Conservation (phyloP, 2,329 filamentous ascomycete genomes). For the Chalara sp. region DNA sequence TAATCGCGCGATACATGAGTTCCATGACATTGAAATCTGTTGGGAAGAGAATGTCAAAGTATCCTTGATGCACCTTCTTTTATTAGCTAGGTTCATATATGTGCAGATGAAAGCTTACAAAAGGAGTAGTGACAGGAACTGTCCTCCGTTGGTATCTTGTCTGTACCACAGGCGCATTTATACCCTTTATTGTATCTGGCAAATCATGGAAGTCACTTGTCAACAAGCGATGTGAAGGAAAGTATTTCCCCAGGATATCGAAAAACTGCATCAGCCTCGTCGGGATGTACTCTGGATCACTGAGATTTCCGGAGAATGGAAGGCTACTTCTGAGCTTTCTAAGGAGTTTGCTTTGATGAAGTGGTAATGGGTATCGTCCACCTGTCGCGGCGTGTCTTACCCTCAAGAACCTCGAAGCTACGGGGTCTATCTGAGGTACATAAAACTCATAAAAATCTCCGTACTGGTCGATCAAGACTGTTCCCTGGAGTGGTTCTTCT, state of each 20-base stretch:
- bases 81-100: neutral
- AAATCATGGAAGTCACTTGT: slow-evolving; percentile 86
- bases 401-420: slow-evolving; percentile 74
- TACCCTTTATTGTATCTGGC: slow-evolving; percentile 72
- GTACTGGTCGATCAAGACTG: slow-evolving; percentile 74
- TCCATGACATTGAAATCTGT: slow-evolving; percentile 91
- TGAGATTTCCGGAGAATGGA: slow-evolving; percentile 71
- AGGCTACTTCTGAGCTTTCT: slow-evolving; percentile 56
- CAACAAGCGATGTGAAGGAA: slow-evolving; percentile 82
- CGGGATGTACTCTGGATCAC: slow-evolving; percentile 84
- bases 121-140: slow-evolving; percentile 82
- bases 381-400: slow-evolving; percentile 73
- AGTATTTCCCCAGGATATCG: slow-evolving; percentile 78
- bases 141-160: slow-evolving; percentile 83
- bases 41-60: slow-evolving; percentile 98
- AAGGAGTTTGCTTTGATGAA: slow-evolving; percentile 48
- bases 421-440: slow-evolving; percentile 69
- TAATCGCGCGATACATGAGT: slow-evolving; percentile 86
- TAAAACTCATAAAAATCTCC: slow-evolving; percentile 98
- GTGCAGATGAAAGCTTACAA: slow-evolving; percentile 50
- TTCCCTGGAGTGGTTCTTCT: slow-evolving; percentile 78
- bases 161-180: slow-evolving; percentile 94
- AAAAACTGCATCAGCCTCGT: slow-evolving; percentile 97
- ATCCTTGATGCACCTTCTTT: slow-evolving; percentile 84
- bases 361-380: slow-evolving; percentile 51